phyloP scores from a whole-genome alignment of 495 filamentous ascomycete genomes.

The Penicillium coffeae region DNA sequence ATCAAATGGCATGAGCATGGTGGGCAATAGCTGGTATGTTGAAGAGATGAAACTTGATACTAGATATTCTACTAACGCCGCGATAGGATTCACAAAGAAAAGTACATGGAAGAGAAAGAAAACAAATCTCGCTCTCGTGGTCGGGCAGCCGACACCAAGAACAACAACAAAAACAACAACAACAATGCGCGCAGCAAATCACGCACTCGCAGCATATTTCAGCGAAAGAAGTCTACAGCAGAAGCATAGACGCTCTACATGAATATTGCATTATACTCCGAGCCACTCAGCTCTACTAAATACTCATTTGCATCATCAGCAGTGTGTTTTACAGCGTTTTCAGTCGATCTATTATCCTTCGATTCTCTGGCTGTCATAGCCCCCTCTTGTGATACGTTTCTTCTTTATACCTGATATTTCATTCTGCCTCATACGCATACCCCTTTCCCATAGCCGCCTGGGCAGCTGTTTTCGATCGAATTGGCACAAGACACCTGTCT shows the following conservation, averaged over 20 bases:
- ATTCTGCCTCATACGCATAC: slow-evolving; percentile 3
- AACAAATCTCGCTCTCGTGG: slow-evolving; percentile 29
- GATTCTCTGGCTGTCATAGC: slow-evolving; percentile 2
- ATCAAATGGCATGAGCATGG: slow-evolving; percentile 91
- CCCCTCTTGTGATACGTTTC: slow-evolving; percentile 5
- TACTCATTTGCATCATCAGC: slow-evolving; percentile 2
- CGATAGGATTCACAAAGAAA: slow-evolving; percentile 85
- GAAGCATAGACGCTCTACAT: slow-evolving; percentile 25
- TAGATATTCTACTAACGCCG: slow-evolving; percentile 8
- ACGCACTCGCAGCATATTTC: slow-evolving; percentile 63
- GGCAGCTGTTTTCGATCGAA: slow-evolving; percentile 25
- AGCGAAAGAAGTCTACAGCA: slow-evolving; percentile 53
- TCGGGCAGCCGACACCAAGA: slow-evolving; percentile 29
- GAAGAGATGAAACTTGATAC: background rate
- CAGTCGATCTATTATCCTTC: slow-evolving; percentile 8
- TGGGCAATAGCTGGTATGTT: slow-evolving; percentile 92
- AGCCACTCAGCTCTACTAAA: background rate
- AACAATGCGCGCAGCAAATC: slow-evolving; percentile 57
- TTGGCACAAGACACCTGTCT: slow-evolving; percentile 3
- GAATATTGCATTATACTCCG: background rate
- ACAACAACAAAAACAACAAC: slow-evolving; percentile 60
- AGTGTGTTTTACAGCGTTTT: slow-evolving; percentile 20
- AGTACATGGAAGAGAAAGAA: slow-evolving; percentile 72
- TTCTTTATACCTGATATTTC: slow-evolving; percentile 11
- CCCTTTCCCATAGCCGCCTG: slow-evolving; percentile 21